phyloP scores from a whole-genome alignment of 208 protist genomes.

The Trypanosoma grayi region DNA sequence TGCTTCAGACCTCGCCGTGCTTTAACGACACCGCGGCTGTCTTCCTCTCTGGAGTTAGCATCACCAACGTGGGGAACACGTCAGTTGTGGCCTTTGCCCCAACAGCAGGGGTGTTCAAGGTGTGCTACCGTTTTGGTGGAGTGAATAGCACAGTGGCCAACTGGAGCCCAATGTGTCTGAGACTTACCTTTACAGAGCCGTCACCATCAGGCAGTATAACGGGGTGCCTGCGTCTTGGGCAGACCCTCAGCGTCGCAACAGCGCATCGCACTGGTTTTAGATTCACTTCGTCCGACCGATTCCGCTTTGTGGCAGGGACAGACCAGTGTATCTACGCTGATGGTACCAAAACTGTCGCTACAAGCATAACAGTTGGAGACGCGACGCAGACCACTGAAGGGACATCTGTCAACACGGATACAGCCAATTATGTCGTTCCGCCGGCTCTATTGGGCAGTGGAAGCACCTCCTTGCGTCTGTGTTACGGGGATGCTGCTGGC shows the following conservation, averaged over 20 bases:
- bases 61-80: constrained; percentile 10
- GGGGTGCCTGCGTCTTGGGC: constrained; percentile 69
- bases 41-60: constrained; percentile 31
- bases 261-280: constrained; percentile 21
- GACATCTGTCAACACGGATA: constrained; percentile 23
- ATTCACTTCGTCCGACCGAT: constrained; percentile 30
- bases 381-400: constrained; percentile 37
- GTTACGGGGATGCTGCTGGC: constrained; percentile 75
- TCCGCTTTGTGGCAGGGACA: constrained; percentile 52
- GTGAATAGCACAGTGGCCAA: constrained; percentile 30
- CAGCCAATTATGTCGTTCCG: constrained; percentile 32
- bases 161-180: constrained; percentile 81
- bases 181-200: constrained; percentile 32
- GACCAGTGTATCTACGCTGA: constrained; percentile 50
- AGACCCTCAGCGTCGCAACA: constrained; percentile 45
- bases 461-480: constrained; percentile 61
- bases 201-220: constrained; percentile 40
- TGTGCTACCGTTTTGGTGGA: constrained; percentile 84
- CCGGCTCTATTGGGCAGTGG: constrained; percentile 51
- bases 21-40: constrained; percentile 47
- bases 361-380: constrained; percentile 55
- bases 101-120: constrained; percentile 52
- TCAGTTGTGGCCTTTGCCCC: constrained; percentile 57
- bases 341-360: constrained; percentile 22
- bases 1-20: constrained; percentile 63